Evolutionary conservation across 768 basidiomycete genomes (phyloP).

Genomic region (Gloeostereum incarnatum): DNA sequence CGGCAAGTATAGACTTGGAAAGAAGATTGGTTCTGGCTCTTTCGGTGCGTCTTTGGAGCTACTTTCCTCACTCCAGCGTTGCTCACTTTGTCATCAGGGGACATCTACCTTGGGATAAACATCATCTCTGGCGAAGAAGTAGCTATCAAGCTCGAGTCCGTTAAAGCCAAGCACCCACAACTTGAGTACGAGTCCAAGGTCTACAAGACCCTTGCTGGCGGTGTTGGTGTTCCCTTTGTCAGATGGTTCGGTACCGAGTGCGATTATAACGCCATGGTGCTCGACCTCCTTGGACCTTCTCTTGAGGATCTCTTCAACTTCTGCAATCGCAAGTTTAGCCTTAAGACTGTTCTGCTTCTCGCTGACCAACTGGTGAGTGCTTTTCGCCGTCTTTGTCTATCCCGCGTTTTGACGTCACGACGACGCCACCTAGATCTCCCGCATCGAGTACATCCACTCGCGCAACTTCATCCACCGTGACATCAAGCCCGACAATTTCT

Average conservation of each 20-base stretch:
- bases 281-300: constrained; percentile 91
- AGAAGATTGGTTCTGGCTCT: constrained; percentile 98
- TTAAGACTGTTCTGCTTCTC: constrained; percentile 94
- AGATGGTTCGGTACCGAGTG: constrained; percentile 94
- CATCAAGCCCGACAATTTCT: constrained; percentile 99
- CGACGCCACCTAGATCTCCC: constrained; percentile 86
- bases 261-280: constrained; percentile 99
- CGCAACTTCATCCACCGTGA: constrained; percentile 97
- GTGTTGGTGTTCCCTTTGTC: constrained; percentile 98
- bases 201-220: constrained; percentile 97
- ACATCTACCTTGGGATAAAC: constrained; percentile 99
- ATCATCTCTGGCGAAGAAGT: constrained; percentile 99
- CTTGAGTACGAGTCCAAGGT: constrained; percentile 97
- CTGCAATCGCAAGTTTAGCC: constrained; percentile 93
- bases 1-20: constrained; percentile 95
- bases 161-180: constrained; percentile 99
- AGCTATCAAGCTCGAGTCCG: constrained; percentile 99
- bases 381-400: constrained; percentile 9
- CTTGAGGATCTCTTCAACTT: constrained; percentile 92
- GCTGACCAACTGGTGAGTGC: constrained; percentile 87
- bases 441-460: constrained; percentile 98
- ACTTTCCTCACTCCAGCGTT: constrained; percentile 7
- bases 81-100: constrained; percentile 43
- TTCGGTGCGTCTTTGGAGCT: constrained; percentile 63
- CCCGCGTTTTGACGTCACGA: constrained; percentile 14